Percentiles rank a stretch among this genome's conserved stretches.
These are phyloP conservation scores for Strobilomyces echinocephalus DNA, from an alignment of 768 basidiomycete species.

Conservation along the genomic window DNA sequence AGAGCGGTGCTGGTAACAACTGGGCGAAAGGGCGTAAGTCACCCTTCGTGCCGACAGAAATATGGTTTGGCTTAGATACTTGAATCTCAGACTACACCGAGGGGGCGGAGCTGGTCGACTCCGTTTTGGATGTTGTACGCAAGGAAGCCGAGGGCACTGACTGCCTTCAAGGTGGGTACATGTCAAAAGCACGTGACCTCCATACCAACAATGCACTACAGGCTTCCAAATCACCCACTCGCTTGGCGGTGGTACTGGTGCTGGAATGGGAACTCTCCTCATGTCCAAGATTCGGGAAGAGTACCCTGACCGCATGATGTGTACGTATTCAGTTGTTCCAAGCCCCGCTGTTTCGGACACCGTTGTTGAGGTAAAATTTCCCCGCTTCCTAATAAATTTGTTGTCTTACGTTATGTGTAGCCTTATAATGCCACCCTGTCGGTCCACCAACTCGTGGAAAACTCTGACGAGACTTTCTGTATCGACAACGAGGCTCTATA, in stretches of 20 bases:
- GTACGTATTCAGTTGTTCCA: conserved; percentile 98
- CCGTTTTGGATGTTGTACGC: conserved; percentile 95
- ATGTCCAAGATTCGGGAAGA: conserved; percentile 99
- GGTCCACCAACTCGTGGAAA: conserved; percentile 98
- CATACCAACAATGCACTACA: conserved; percentile 26
- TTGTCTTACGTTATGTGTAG: conserved; percentile 33
- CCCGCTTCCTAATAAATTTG: background rate
- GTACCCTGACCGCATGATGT: conserved; percentile 99
- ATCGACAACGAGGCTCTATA: conserved; percentile 99
- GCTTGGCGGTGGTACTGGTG: conserved; percentile 97
- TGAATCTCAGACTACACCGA: conserved; percentile 65
- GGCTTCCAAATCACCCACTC: conserved; percentile 99
- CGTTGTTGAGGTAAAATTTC: conserved; percentile 75
- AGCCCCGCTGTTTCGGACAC: conserved; percentile 98
- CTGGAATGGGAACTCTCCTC: conserved; percentile 98
- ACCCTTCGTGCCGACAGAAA: background rate
- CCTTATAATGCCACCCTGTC: conserved; percentile 99
- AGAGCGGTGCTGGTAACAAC: conserved; percentile 98
- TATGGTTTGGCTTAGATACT: background rate
- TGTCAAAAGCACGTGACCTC: background rate
- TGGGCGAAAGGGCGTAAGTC: conserved; percentile 99
- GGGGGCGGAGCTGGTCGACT: conserved; percentile 98
- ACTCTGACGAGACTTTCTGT: conserved; percentile 99
- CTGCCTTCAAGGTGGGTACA: conserved; percentile 86
- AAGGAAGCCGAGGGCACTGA: conserved; percentile 98